A percentile compares a stretch with the other conserved stretches of the same genome.
Evolutionary conservation across 495 filamentous ascomycete species (phyloP).

Genomic region (Neurospora sp.): DNA sequence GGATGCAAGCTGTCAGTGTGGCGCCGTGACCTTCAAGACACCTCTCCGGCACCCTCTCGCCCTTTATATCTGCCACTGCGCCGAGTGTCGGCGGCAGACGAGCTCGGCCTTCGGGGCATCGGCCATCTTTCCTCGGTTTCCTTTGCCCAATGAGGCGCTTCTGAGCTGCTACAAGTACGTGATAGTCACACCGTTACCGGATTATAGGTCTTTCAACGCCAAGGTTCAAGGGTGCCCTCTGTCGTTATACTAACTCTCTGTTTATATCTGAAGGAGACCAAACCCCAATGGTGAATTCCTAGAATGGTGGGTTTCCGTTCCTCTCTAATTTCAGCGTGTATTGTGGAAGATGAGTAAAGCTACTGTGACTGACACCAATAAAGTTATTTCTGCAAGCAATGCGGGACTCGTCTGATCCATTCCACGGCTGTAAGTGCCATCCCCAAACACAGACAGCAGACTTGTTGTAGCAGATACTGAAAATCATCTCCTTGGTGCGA

Average conservation of each 20-base stretch:
- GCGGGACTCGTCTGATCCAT: slow-evolving; percentile 51
- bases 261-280: slow-evolving; percentile 12
- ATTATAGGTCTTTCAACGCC: background rate
- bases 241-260: background rate
- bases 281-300: slow-evolving; percentile 35
- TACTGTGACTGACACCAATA: background rate
- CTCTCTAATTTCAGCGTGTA: background rate
- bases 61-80: slow-evolving; percentile 61
- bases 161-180: slow-evolving; percentile 40
- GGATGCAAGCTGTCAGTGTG: slow-evolving; percentile 55
- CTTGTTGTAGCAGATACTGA: background rate
- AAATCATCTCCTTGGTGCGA: background rate
- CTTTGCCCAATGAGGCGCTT: slow-evolving; percentile 33
- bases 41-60: slow-evolving; percentile 44
- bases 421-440: slow-evolving; percentile 30
- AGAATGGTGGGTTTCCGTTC: slow-evolving; percentile 30
- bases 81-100: slow-evolving; percentile 55
- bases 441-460: background rate
- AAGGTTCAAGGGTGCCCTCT: background rate
- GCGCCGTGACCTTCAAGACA: slow-evolving; percentile 50
- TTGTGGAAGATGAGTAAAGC: background rate
- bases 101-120: slow-evolving; percentile 58
- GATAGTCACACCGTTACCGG: background rate
- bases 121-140: slow-evolving; percentile 55
- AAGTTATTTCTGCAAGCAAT: slow-evolving; percentile 50